A percentile compares a stretch with the other conserved stretches of the same genome.
Evolutionary conservation across 306 rosid genomes (phyloP).

Genomic region (Cucurbita ficifolia): DNA sequence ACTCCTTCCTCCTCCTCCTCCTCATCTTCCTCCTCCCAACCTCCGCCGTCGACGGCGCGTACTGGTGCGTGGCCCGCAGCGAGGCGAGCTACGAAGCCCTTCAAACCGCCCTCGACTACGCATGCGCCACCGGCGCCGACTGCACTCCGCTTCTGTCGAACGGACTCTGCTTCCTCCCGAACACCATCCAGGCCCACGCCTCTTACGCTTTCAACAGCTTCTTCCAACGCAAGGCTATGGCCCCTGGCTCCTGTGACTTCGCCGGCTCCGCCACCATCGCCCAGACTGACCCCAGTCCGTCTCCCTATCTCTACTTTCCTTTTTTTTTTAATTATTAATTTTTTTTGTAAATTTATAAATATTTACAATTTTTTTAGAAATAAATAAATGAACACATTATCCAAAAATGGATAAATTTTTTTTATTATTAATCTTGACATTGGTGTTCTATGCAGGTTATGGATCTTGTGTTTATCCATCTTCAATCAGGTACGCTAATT

Average conservation of each 20-base stretch:
- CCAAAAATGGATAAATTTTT: background rate
- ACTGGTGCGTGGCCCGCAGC: slow-evolving; percentile 75
- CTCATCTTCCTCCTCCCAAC: background rate
- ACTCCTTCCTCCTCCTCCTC: background rate
- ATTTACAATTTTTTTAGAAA: no score
- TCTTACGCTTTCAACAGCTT: slow-evolving; percentile 84
- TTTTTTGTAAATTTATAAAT: no score
- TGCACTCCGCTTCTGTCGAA: slow-evolving; percentile 42
- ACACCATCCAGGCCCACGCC: slow-evolving; percentile 84
- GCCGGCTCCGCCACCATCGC: slow-evolving; percentile 68
- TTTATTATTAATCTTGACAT: background rate
- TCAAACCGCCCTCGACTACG: slow-evolving; percentile 70
- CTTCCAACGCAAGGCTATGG: slow-evolving; percentile 41
- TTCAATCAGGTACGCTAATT: slow-evolving; percentile 39
- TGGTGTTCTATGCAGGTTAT: slow-evolving; percentile 38
- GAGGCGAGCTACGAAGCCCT: slow-evolving; percentile 38
- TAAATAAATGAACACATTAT: no score
- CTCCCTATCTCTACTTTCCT: background rate
- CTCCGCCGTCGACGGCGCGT: slow-evolving; percentile 11
- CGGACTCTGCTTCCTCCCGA: slow-evolving; percentile 74
- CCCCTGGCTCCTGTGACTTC: slow-evolving; percentile 73
- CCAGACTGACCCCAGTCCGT: slow-evolving; percentile 64
- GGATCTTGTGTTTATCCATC: slow-evolving; percentile 97
- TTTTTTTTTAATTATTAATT: no score
- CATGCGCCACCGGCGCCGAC: slow-evolving; percentile 65